Evolutionary conservation across 164 flowering plant species (phyloP).

Genomic region (Tinospora cordifolia): DNA sequence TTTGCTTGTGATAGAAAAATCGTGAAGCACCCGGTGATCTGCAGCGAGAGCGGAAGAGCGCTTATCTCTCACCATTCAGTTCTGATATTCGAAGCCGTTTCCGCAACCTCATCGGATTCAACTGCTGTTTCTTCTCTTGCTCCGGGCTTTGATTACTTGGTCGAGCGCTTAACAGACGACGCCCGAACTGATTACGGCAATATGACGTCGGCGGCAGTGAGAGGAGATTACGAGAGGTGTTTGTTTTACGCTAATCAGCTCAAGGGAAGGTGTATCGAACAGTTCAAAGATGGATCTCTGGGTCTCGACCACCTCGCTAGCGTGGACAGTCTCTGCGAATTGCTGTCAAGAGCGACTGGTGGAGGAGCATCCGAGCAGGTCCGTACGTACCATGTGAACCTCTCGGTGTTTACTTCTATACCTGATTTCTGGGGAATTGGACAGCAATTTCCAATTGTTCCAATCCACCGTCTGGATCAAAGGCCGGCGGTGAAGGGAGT

Average conservation of each 20-base stretch:
- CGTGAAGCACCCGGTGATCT: conserved; percentile 73
- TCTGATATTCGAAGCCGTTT: conserved; percentile 76
- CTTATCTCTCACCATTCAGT: conserved; percentile 94
- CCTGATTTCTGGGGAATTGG: conserved; percentile 97
- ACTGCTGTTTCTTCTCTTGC: conserved; percentile 21
- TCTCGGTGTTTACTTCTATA: conserved; percentile 83
- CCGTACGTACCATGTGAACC: conserved; percentile 75
- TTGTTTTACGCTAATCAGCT: conserved; percentile 61
- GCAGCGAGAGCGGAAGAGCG: conserved; percentile 96
- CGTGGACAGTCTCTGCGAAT: conserved; percentile 68
- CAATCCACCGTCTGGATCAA: conserved; percentile 74
- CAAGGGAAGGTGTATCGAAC: conserved; percentile 73
- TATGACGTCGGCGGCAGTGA: conserved; percentile 40
- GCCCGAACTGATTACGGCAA: conserved; percentile 51
- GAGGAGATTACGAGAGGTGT: conserved; percentile 56
- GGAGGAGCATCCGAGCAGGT: conserved; percentile 45
- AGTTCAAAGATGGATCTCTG: conserved; percentile 75
- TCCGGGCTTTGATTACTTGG: conserved; percentile 25
- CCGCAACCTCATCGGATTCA: conserved; percentile 26
- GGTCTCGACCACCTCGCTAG: conserved; percentile 80
- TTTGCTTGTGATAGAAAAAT: conserved; percentile 61
- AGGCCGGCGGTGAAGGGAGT: conserved; percentile 63
- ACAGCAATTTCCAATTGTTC: conserved; percentile 85
- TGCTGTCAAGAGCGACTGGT: conserved; percentile 41
- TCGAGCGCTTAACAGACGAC: conserved; percentile 51